These are phyloP conservation scores for Fragaria vesca DNA, from an alignment of 306 rosid genomes.

Conservation along the genomic window DNA sequence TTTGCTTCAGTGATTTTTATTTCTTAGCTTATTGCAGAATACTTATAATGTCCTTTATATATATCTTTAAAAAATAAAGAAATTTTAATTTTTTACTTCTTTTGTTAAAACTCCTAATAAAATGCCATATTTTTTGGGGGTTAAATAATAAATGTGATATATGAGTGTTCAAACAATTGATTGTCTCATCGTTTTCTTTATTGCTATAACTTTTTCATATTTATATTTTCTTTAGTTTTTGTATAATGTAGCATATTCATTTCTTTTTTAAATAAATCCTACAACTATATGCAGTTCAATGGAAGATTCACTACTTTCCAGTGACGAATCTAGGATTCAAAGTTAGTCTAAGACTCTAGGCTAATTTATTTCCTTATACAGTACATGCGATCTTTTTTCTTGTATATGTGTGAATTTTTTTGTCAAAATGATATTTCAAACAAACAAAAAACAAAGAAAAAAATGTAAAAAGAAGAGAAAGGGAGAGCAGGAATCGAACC, in stretches of 20 bases:
- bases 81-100: background rate
- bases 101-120: background rate
- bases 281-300: slow-evolving; percentile 48
- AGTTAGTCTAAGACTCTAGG: no score
- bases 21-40: background rate
- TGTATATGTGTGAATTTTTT: no score
- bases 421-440: no score
- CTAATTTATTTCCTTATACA: no score
- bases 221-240: background rate
- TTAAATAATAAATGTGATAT: background rate
- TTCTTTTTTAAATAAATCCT: background rate
- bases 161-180: background rate
- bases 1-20: background rate
- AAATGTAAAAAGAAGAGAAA: no score
- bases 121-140: background rate
- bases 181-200: background rate
- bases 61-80: no score
- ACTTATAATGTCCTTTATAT: background rate
- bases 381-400: no score
- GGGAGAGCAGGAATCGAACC: no score
- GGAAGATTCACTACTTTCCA: slow-evolving; percentile 73
- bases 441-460: no score
- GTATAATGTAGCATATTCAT: background rate
- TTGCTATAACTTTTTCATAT: background rate
- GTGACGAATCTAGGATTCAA: no score